These are phyloP conservation scores for Trichosporon faecale DNA, from an alignment of 1,284 basidiomycete species.

Conservation along the genomic window DNA sequence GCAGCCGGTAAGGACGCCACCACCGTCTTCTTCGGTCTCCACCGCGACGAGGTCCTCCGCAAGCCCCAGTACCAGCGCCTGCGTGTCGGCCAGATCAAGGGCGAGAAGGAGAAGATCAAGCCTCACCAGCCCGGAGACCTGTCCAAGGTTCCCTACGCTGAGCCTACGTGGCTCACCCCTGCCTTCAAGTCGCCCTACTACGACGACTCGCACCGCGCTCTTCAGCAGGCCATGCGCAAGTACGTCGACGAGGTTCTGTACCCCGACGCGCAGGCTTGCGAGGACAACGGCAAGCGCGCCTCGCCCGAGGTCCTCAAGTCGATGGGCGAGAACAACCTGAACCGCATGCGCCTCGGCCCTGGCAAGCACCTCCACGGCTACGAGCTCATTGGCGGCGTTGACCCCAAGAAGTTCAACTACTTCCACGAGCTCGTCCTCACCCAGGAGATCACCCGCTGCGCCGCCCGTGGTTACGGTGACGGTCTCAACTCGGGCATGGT, in stretches of 20 bases:
- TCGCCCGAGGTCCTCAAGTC: conserved; percentile 49
- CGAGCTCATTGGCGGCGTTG: conserved; percentile 65
- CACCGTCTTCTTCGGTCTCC: conserved; percentile 78
- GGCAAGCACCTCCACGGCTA: conserved; percentile 75
- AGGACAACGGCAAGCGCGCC: conserved; percentile 71
- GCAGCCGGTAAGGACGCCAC: conserved; percentile 71
- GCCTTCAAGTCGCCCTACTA: conserved; percentile 84
- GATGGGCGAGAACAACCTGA: conserved; percentile 64
- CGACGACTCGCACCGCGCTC: conserved; percentile 58
- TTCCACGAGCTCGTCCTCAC: conserved; percentile 71
- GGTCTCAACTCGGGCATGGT: conserved; percentile 72
- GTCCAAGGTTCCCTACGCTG: conserved; percentile 68
- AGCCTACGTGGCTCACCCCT: conserved; percentile 76
- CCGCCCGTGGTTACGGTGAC: conserved; percentile 80
- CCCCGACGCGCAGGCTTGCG: conserved; percentile 61
- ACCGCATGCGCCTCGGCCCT: conserved; percentile 85
- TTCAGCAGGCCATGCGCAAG: conserved; percentile 57
- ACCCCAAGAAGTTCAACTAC: conserved; percentile 83
- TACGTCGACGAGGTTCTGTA: conserved; percentile 59
- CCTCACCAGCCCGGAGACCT: conserved; percentile 60
- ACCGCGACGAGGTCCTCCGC: conserved; percentile 74
- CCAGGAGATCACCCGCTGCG: conserved; percentile 76
- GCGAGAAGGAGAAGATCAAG: conserved; percentile 61
- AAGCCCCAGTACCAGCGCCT: conserved; percentile 63
- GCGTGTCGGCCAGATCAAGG: conserved; percentile 67